A percentile compares a stretch with the other conserved stretches of the same genome.
Conservation (phyloP, 345 rosid genomes). For the Carallia brachiata region DNA sequence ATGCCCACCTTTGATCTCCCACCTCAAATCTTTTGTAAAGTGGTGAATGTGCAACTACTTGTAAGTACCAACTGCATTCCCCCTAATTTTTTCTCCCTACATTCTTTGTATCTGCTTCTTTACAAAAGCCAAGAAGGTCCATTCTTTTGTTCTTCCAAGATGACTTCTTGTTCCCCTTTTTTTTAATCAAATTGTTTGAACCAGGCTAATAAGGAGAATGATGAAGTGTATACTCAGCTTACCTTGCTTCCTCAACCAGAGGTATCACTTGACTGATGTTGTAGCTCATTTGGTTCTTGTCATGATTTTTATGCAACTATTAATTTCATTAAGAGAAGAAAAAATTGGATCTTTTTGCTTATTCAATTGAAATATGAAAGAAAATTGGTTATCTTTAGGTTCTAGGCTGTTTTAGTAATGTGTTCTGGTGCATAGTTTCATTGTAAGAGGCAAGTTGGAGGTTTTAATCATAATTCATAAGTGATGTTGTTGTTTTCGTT, state of each 20-base stretch:
- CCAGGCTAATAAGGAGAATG: slow-evolving; percentile 87
- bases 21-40: slow-evolving; percentile 74
- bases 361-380: neutral
- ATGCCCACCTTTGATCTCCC: slow-evolving; percentile 53
- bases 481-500: slow-evolving; percentile 14
- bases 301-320: neutral
- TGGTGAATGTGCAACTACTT: slow-evolving; percentile 60
- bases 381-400: neutral
- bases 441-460: slow-evolving; percentile 1
- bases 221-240: slow-evolving; percentile 81
- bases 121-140: neutral
- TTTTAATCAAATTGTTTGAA: neutral
- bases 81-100: neutral
- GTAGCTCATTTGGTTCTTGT: slow-evolving; percentile 1
- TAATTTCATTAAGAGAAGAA: neutral
- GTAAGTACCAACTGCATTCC: slow-evolving; percentile 37
- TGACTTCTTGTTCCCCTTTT: slow-evolving; percentile 9
- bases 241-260: slow-evolving; percentile 69
- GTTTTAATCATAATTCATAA: slow-evolving; percentile 1
- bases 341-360: neutral
- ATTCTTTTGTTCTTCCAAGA: slow-evolving; percentile 16
- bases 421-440: slow-evolving; percentile 7
- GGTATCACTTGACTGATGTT: slow-evolving; percentile 35
- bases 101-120: neutral
- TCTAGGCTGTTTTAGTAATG: neutral